Evolutionary conservation across 1,284 basidiomycete species (phyloP).

Genomic region (Cystobasidium slooffiae): DNA sequence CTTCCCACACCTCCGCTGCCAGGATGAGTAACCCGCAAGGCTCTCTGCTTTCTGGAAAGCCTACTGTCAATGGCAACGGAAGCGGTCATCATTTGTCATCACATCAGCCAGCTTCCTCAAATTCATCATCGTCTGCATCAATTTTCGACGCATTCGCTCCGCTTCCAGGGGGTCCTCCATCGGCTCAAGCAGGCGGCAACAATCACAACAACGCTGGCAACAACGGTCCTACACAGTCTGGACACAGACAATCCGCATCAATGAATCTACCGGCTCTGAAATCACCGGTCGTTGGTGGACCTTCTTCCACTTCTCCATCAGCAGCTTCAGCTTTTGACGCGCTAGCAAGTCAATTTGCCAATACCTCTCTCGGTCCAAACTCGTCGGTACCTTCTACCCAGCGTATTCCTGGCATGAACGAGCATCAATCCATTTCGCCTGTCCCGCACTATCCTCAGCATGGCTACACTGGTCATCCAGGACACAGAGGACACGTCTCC

Average conservation of each 20-base stretch:
- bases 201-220: background rate
- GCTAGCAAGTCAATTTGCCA: slow-evolving; percentile 22
- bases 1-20: slow-evolving; percentile 25
- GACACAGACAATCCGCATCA: slow-evolving; percentile 14
- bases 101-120: slow-evolving; percentile 19
- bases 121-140: slow-evolving; percentile 27
- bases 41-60: slow-evolving; percentile 1
- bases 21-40: slow-evolving; percentile 30
- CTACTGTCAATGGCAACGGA: background rate
- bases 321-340: slow-evolving; percentile 27
- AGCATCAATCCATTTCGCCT: slow-evolving; percentile 2
- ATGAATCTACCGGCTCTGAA: slow-evolving; percentile 13
- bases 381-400: slow-evolving; percentile 2
- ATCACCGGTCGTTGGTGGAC: slow-evolving; percentile 25
- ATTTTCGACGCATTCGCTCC: slow-evolving; percentile 42
- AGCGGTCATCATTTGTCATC: slow-evolving; percentile 1
- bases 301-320: slow-evolving; percentile 26
- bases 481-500: background rate
- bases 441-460: slow-evolving; percentile 11
- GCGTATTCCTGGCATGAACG: slow-evolving; percentile 13
- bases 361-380: slow-evolving; percentile 24
- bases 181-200: slow-evolving; percentile 12
- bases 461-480: slow-evolving; percentile 1
- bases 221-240: background rate
- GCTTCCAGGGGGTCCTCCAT: slow-evolving; percentile 6